These are phyloP conservation scores for Kodamaea hsintzibuensis DNA, from an alignment of 805 yeast genomes.

Conservation along the genomic window DNA sequence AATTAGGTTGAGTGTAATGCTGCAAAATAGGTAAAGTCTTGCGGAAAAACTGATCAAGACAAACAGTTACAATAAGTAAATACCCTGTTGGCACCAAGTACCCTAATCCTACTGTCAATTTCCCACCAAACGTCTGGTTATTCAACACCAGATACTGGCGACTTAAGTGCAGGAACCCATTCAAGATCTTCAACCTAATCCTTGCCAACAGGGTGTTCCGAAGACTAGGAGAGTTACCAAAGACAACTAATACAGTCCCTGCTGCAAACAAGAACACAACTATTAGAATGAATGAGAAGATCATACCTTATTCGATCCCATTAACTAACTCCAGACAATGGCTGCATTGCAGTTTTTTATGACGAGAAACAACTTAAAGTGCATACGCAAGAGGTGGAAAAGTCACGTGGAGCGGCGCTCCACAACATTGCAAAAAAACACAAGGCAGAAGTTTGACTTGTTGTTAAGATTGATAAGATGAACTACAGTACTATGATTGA, in stretches of 20 bases:
- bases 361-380: no score
- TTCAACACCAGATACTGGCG: conserved; percentile 19
- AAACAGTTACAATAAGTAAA: conserved; percentile 32
- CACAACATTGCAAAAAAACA: neutral
- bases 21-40: conserved; percentile 24
- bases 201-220: conserved; percentile 36
- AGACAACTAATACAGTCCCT: conserved; percentile 25
- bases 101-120: conserved; percentile 24
- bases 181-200: conserved; percentile 15
- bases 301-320: neutral
- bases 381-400: neutral
- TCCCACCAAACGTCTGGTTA: conserved; percentile 21
- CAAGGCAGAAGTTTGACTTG: neutral
- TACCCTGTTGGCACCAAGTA: conserved; percentile 50
- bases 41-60: conserved; percentile 33
- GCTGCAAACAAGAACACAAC: conserved; percentile 4
- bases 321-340: neutral
- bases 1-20: conserved; percentile 12
- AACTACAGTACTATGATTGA: conserved; percentile 19
- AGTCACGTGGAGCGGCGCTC: neutral
- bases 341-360: neutral
- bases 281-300: neutral
- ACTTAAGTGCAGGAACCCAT: conserved; percentile 6
- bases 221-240: conserved; percentile 50
- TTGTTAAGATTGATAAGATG: conserved; percentile 1